Conservation (phyloP, 768 basidiomycete genomes). For the Xerocomellus intermedius region DNA sequence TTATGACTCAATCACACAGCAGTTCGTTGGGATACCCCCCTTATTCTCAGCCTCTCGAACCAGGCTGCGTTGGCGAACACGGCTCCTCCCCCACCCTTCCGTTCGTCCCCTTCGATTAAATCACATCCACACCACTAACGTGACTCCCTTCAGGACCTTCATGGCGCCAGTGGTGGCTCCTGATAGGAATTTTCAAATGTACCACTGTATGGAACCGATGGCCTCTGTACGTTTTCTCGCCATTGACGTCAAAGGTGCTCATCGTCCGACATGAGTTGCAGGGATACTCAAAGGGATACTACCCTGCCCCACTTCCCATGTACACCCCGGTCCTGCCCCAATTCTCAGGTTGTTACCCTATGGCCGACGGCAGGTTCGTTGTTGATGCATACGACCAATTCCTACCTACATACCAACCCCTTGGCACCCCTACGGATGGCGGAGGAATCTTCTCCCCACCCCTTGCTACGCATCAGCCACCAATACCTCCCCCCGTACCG, state of each 20-base stretch:
- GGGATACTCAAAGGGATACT: slow-evolving; percentile 19
- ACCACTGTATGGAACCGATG: not conserved
- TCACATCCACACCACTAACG: not conserved
- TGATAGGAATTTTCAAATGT: not conserved
- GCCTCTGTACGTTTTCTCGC: slow-evolving; percentile 7
- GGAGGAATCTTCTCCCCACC: not conserved
- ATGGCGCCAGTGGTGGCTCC: not conserved
- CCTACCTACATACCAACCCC: not conserved
- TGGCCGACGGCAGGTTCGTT: not conserved
- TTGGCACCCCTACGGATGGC: not conserved
- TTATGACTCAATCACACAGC: slow-evolving; percentile 13
- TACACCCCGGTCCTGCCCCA: not conserved
- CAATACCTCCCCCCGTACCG: slow-evolving; percentile 13
- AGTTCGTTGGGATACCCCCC: not conserved
- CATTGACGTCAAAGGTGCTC: not conserved
- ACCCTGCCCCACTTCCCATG: not conserved
- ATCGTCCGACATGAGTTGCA: not conserved
- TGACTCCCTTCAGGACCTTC: slow-evolving; percentile 3
- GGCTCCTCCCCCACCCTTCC: not conserved
- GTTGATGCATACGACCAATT: not conserved
- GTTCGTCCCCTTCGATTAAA: slow-evolving; percentile 10
- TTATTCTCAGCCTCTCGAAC: not conserved
- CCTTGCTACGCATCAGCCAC: slow-evolving; percentile 10
- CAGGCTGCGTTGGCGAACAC: not conserved
- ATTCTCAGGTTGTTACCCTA: not conserved